Conservation (phyloP, 1,284 basidiomycete species). For the Tilletia setariae region DNA sequence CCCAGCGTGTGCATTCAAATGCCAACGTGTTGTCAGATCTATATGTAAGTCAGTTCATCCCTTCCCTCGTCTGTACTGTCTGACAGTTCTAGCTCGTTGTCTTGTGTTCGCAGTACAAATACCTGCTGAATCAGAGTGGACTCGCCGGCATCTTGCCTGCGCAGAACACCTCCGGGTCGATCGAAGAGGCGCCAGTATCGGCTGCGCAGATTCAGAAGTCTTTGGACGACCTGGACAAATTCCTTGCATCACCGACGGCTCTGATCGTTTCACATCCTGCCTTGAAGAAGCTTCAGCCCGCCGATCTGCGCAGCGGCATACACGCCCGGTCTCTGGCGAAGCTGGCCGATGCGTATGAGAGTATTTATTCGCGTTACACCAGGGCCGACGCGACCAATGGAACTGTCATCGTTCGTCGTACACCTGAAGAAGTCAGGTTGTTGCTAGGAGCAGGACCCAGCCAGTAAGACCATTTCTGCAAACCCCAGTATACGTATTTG, state of each 20-base stretch:
- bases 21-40: neutral
- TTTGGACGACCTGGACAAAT: constrained; percentile 24
- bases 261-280: constrained; percentile 26
- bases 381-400: constrained; percentile 22
- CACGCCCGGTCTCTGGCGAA: constrained; percentile 24
- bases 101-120: constrained; percentile 12
- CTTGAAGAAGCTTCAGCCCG: constrained; percentile 24
- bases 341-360: constrained; percentile 26
- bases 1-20: constrained; percentile 16
- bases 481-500: too few relatives aligned
- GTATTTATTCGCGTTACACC: neutral
- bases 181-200: neutral
- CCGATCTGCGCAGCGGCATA: constrained; percentile 23
- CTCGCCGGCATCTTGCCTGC: constrained; percentile 12
- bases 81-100: neutral
- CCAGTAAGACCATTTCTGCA: neutral
- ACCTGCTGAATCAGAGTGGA: constrained; percentile 25
- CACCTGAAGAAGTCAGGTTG: constrained; percentile 29
- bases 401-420: constrained; percentile 22
- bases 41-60: constrained; percentile 7
- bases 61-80: neutral
- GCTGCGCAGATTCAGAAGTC: constrained; percentile 16
- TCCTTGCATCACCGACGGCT: constrained; percentile 28
- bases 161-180: neutral
- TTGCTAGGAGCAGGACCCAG: constrained; percentile 25